Conservation (phyloP, 1,139 yeast species). For the Blastobotrys serpentis region DNA sequence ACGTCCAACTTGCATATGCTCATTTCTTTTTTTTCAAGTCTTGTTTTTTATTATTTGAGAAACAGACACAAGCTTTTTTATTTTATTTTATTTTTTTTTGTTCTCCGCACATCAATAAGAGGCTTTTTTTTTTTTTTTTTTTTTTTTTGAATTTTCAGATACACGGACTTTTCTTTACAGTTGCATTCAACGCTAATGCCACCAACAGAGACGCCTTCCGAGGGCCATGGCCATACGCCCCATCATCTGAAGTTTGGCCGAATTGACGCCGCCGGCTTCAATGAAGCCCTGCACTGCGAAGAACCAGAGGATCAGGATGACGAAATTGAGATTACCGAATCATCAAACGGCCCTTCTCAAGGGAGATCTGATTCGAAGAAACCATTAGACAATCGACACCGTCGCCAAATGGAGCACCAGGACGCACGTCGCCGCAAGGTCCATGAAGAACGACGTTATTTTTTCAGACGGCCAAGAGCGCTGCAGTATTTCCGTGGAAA, state of each 20-base stretch:
- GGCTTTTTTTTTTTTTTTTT: too few relatives aligned
- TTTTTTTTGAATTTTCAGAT: not conserved
- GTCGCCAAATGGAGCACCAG: not conserved
- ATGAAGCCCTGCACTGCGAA: conserved; percentile 2
- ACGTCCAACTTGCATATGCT: too few relatives aligned
- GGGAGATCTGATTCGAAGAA: not conserved
- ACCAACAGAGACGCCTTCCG: too few relatives aligned
- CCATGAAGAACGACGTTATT: conserved; percentile 1
- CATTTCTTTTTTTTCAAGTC: too few relatives aligned
- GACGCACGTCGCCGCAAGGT: not conserved
- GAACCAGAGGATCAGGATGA: not conserved
- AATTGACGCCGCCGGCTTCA: conserved; percentile 4
- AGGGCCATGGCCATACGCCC: not conserved
- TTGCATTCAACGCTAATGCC: too few relatives aligned
- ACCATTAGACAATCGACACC: not conserved
- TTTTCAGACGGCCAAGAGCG: conserved; percentile 50
- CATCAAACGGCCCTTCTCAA: not conserved
- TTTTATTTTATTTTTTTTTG: too few relatives aligned
- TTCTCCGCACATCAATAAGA: too few relatives aligned
- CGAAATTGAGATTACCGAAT: not conserved
- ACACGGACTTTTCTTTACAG: too few relatives aligned
- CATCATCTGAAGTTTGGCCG: conserved; percentile 7
- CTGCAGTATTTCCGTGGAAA: conserved; percentile 62
- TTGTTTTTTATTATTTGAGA: too few relatives aligned
- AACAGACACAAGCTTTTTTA: not conserved